Conservation (phyloP, 1,284 basidiomycete species). For the Vanrija sp. region DNA sequence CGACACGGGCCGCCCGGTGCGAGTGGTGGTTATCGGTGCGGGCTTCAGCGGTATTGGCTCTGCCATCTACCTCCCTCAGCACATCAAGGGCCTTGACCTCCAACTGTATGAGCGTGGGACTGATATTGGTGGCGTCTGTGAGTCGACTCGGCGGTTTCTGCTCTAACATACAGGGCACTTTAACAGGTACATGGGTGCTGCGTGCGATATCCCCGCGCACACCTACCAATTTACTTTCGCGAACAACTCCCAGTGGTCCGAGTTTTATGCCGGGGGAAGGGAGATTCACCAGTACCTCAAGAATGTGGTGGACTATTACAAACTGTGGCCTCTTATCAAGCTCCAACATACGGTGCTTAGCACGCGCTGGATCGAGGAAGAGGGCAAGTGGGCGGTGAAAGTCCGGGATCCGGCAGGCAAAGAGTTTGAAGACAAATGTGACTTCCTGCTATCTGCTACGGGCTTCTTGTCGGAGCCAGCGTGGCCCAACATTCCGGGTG, state of each 20-base stretch:
- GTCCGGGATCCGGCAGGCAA: conserved; percentile 6
- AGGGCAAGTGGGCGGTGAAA: conserved; percentile 25
- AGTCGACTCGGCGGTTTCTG: neutral
- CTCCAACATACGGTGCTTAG: conserved; percentile 25
- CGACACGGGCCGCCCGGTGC: conserved; percentile 1
- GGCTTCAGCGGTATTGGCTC: conserved; percentile 13
- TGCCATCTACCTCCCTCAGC: conserved; percentile 6
- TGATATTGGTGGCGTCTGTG: conserved; percentile 17
- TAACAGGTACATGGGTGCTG: conserved; percentile 33
- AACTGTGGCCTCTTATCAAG: conserved; percentile 23
- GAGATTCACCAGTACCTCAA: conserved; percentile 34
- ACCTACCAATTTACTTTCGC: conserved; percentile 25
- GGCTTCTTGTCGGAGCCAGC: conserved; percentile 25
- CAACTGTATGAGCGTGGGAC: conserved; percentile 11
- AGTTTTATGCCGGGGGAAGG: conserved; percentile 25
- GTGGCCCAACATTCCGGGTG: conserved; percentile 32
- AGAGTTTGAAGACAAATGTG: conserved; percentile 19
- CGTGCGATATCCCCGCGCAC: conserved; percentile 33
- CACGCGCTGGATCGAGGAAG: conserved; percentile 21
- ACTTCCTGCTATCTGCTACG: conserved; percentile 25
- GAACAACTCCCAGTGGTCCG: conserved; percentile 22
- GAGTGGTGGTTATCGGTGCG: conserved; percentile 11
- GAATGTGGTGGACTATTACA: conserved; percentile 20
- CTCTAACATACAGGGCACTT: conserved; percentile 17
- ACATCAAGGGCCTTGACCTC: conserved; percentile 7